A percentile compares a stretch with the other conserved stretches of the same genome.
phyloP scores from a whole-genome alignment of 768 basidiomycete genomes.

The Suillus hirtellus region DNA sequence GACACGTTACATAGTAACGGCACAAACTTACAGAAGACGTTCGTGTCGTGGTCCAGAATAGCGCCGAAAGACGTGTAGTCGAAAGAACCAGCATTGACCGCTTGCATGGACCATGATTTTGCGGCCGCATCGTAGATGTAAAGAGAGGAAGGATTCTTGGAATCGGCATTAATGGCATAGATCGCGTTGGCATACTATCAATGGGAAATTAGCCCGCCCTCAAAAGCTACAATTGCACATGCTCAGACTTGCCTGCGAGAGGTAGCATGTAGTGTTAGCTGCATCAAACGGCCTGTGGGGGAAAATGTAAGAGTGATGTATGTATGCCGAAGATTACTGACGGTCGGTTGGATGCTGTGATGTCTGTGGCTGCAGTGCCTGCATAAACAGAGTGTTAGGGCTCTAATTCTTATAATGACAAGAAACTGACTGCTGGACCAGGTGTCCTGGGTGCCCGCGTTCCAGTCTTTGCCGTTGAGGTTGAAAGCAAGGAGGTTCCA shows the following conservation, averaged over 20 bases:
- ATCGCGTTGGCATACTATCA: slow-evolving; percentile 79
- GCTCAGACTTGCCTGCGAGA: slow-evolving; percentile 53
- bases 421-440: slow-evolving; percentile 58
- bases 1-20: neutral
- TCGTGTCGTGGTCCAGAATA: slow-evolving; percentile 93
- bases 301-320: slow-evolving; percentile 9
- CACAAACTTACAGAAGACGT: slow-evolving; percentile 69
- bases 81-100: slow-evolving; percentile 51
- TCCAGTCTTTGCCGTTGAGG: slow-evolving; percentile 81
- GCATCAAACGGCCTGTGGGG: slow-evolving; percentile 62
- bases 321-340: slow-evolving; percentile 30
- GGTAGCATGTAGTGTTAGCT: slow-evolving; percentile 65
- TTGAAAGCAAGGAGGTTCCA: slow-evolving; percentile 91
- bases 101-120: slow-evolving; percentile 80
- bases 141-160: slow-evolving; percentile 62
- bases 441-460: slow-evolving; percentile 65
- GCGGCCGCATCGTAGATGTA: slow-evolving; percentile 79
- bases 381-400: slow-evolving; percentile 10
- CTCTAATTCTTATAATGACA: neutral
- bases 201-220: slow-evolving; percentile 12
- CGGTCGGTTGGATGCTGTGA: slow-evolving; percentile 78
- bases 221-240: neutral
- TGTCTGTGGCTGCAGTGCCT: slow-evolving; percentile 52
- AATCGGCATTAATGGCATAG: slow-evolving; percentile 81
- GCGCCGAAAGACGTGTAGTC: slow-evolving; percentile 65